Evolutionary conservation across 2,329 filamentous ascomycete genomes (phyloP), one percentile per base, ranked within the genome.

Genomic region (Hymenoscyphus salicellus): DNA sequence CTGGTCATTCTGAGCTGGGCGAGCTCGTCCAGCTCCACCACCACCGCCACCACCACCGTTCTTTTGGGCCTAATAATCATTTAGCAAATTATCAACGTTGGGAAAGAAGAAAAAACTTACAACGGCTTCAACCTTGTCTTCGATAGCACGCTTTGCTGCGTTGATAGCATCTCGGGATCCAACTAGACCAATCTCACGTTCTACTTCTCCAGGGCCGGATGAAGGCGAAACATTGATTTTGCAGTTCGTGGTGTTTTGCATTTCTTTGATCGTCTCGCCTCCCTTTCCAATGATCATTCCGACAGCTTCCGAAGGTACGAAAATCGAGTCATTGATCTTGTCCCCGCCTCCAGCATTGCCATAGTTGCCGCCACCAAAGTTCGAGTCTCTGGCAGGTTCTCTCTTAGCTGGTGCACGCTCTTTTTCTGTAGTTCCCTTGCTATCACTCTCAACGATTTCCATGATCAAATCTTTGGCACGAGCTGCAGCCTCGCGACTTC

Each of bases 241-340:
- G 84, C 93, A 97, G 56, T 91, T 90, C 5, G 92, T 95, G 36
- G 82, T 84, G 74, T 88, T 89, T 77, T 97, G 93, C 89, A 97
- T 96, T 71, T 96, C 92, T 69, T 93, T 92, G 75, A 97, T 97
- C 0, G 93, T 96, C 79, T 97, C 93, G 69, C 93, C 93, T 63
- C 92, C 91, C 81, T 96, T 96, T 69, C 93, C 93, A 66, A 97
- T 97, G 69, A 97, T 96, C 93, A 97, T 97, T 66, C 93, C 93
- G 62, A 97, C 93, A 5, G 93, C 90, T 75, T 97, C 93, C 26
- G 92, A 94, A 14, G 93, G 93, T 10, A 97, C 92, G 70, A 87
- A 88, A 68, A 97, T 92, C 49, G 87, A 88, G 73, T 97, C 92
- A 73, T 89, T 93, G 72, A 90, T 84, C 80, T 93, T 94, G 70